Percentiles rank a stretch among this genome's conserved stretches.
Conservation (phyloP, 108 stramenopile species). For the Nitzschia inconspicua region DNA sequence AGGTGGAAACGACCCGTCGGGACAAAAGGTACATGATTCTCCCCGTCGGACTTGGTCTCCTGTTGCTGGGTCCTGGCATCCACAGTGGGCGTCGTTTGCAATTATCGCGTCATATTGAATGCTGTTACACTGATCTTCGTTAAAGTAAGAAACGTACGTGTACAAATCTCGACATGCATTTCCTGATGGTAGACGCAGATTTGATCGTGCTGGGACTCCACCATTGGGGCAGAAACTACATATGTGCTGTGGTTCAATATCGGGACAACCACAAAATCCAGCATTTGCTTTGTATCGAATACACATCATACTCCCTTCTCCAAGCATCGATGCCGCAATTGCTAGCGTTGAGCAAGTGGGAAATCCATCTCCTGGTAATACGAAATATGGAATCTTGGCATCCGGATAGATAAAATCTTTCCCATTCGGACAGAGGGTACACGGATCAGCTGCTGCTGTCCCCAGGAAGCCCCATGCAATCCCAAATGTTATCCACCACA, state of each 20-base stretch:
- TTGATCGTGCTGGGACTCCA: not conserved
- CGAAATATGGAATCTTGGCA: constrained; percentile 19
- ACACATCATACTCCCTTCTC: not conserved
- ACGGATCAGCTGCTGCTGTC: too few species aligned
- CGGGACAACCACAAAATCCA: constrained; percentile 24
- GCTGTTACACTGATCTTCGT: constrained; percentile 10
- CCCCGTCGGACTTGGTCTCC: too few species aligned
- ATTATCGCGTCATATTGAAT: constrained; percentile 13
- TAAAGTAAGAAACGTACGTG: constrained; percentile 17
- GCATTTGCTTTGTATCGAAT: constrained; percentile 12
- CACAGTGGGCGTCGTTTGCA: constrained; percentile 15
- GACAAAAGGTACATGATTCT: constrained; percentile 24
- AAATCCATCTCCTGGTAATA: constrained; percentile 1
- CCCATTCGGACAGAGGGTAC: constrained; percentile 4
- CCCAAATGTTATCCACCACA: too few species aligned
- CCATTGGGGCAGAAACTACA: constrained; percentile 30
- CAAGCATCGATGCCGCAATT: constrained; percentile 4
- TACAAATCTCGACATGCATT: constrained; percentile 14
- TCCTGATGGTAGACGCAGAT: not conserved
- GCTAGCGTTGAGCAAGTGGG: constrained; percentile 16
- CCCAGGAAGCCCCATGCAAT: too few species aligned
- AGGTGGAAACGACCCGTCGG: constrained; percentile 8
- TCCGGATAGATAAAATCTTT: constrained; percentile 8
- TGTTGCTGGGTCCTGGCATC: constrained; percentile 1
- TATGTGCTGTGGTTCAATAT: not conserved